Evolutionary conservation across 345 rosid genomes (phyloP), one percentile per base, ranked within the genome.

Genomic region (Heritiera fomes): DNA sequence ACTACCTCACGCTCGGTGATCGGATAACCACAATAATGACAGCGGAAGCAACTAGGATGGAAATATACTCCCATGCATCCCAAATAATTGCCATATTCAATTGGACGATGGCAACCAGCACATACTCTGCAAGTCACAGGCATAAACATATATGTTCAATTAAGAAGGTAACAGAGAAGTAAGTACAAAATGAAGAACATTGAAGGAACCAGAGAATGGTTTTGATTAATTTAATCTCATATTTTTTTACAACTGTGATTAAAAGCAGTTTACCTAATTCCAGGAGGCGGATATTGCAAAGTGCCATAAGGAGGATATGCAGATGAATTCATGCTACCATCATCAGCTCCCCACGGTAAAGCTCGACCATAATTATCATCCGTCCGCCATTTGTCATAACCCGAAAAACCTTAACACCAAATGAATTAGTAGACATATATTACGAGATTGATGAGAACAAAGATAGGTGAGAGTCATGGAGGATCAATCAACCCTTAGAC

Each of bases 1-100:
- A 3, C 66, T 83, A 95, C 99, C 96, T 94, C 97, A 65, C 79
- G 88, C 75, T 95, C 98, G 17, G 90, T 92, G 77, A 96, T 96
- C 52, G 98, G 91, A 28, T 81, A 59, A 38, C 88, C 80, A 41
- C 99, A 95, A 34, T 2, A 34, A 34, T 3, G 38, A 34, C 38
- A 34, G 38, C 38, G 38, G 38, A 34, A 34, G 38, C 38, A 34
- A 34, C 3, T 34, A 34, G 38, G 38, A 34, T 34, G 38, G 3
- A 34, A 34, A 34, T 34, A 34, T 34, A 3, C 38, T 34, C 38
- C 38, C 38, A 1, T 34, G 38, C 3, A 34, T 1, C 97, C 94
- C 81, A 96, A 82, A 80, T 91, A 96, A 78, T 94, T 92, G 32
- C 91, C 95, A 78, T 78, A 49, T 38, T 93, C 93, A 34, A 96